phyloP scores from a whole-genome alignment of 495 filamentous ascomycete genomes.

The Rusavskia elegans region DNA sequence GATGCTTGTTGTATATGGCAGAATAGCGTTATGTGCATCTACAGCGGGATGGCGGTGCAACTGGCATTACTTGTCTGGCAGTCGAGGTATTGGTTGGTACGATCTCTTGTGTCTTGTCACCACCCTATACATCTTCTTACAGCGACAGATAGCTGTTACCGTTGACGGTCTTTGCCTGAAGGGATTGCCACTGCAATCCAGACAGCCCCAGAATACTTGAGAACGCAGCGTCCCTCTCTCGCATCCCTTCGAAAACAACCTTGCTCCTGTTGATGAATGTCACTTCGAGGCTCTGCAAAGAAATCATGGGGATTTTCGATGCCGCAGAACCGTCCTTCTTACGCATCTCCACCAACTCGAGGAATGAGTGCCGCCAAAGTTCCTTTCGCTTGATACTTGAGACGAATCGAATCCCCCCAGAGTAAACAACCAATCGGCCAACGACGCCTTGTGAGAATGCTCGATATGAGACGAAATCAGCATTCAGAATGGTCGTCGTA shows the following conservation, averaged over 20 bases:
- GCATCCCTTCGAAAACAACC: conserved; percentile 12
- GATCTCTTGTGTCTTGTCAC: no score
- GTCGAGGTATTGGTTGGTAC: no score
- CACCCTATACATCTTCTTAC: no score
- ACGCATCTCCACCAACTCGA: conserved; percentile 19
- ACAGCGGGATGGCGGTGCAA: no score
- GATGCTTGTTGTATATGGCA: no score
- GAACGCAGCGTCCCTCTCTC: conserved; percentile 22
- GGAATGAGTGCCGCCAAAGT: conserved; percentile 16
- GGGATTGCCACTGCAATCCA: conserved; percentile 14
- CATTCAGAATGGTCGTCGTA: conserved; percentile 10
- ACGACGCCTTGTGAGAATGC: conserved; percentile 8
- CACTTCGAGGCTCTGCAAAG: conserved; percentile 14
- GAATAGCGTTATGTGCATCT: no score
- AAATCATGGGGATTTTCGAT: conserved; percentile 8
- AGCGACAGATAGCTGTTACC: background rate
- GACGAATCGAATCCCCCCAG: conserved; percentile 17
- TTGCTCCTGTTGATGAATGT: conserved; percentile 11
- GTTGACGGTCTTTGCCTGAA: conserved; percentile 6
- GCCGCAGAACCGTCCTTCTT: conserved; percentile 11
- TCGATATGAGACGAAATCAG: conserved; percentile 16
- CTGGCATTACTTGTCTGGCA: no score
- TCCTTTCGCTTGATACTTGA: conserved; percentile 9
- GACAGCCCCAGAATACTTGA: conserved; percentile 22
- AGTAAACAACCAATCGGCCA: conserved; percentile 15